These are phyloP conservation scores for Zymoseptoria ardabiliae DNA, from an alignment of 2,329 filamentous ascomycete species.

Conservation along the genomic window DNA sequence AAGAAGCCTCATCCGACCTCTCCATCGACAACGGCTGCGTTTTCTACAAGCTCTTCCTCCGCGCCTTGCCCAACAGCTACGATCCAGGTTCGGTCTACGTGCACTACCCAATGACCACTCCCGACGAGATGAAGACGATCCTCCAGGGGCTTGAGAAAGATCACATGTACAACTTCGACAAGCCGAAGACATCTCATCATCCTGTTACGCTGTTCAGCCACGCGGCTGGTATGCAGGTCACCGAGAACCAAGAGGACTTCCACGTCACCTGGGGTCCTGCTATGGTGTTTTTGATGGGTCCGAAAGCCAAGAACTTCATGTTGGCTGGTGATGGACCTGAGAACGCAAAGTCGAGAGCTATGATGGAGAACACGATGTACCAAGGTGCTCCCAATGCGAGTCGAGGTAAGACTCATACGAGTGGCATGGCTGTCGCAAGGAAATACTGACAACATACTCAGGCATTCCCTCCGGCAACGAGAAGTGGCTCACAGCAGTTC, in stretches of 20 bases:
- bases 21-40: constrained; percentile 43
- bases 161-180: constrained; percentile 35
- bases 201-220: constrained; percentile 40
- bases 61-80: constrained; percentile 45
- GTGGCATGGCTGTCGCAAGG: neutral
- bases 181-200: constrained; percentile 22
- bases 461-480: constrained; percentile 26
- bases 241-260: constrained; percentile 38
- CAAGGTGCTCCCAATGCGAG: constrained; percentile 24
- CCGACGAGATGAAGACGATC: constrained; percentile 40
- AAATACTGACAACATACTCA: neutral
- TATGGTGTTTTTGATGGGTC: constrained; percentile 39
- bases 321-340: constrained; percentile 38
- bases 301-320: constrained; percentile 41
- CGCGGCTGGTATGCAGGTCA: constrained; percentile 37
- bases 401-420: neutral
- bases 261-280: constrained; percentile 42
- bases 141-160: constrained; percentile 34
- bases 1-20: constrained; percentile 40
- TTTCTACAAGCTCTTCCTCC: constrained; percentile 46
- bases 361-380: constrained; percentile 39
- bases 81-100: constrained; percentile 43
- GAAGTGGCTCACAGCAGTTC: constrained; percentile 41
- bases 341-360: constrained; percentile 37
- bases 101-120: constrained; percentile 44